Evolutionary conservation across 2,329 filamentous ascomycete genomes (phyloP).

Genomic region (Ophiostoma ips): DNA sequence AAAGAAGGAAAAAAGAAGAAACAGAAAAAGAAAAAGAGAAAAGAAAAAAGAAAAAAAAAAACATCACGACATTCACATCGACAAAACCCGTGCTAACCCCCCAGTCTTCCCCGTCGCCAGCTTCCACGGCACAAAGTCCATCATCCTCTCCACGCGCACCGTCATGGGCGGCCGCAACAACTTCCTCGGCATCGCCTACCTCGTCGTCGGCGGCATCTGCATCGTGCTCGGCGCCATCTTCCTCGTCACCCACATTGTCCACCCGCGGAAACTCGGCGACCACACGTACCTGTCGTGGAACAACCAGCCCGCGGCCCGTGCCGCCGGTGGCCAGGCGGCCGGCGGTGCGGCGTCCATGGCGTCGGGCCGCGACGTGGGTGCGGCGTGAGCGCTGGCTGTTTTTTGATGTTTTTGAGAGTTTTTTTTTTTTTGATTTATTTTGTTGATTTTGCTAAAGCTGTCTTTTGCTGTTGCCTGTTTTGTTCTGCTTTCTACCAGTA

Average conservation of each 20-base stretch:
- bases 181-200: slow-evolving; percentile 90
- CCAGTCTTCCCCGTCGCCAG: slow-evolving; percentile 65
- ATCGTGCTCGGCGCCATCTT: slow-evolving; percentile 80
- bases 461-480: too few relatives aligned
- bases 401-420: background rate
- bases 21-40: too few relatives aligned
- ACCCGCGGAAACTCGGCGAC: slow-evolving; percentile 93
- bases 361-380: slow-evolving; percentile 39
- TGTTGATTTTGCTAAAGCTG: background rate
- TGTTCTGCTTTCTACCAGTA: too few relatives aligned
- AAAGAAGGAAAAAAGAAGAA: too few relatives aligned
- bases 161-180: slow-evolving; percentile 92
- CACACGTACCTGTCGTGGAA: slow-evolving; percentile 98
- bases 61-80: too few relatives aligned
- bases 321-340: slow-evolving; percentile 21
- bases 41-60: too few relatives aligned
- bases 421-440: too few relatives aligned
- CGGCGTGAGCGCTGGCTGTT: slow-evolving; percentile 7
- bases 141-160: slow-evolving; percentile 77
- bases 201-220: slow-evolving; percentile 87
- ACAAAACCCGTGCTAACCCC: slow-evolving; percentile 1
- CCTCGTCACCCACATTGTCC: slow-evolving; percentile 79
- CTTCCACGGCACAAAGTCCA: slow-evolving; percentile 79
- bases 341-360: slow-evolving; percentile 29
- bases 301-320: slow-evolving; percentile 32